Conservation (phyloP, 352 stramenopile species). For the Pythium phragmiticola region DNA sequence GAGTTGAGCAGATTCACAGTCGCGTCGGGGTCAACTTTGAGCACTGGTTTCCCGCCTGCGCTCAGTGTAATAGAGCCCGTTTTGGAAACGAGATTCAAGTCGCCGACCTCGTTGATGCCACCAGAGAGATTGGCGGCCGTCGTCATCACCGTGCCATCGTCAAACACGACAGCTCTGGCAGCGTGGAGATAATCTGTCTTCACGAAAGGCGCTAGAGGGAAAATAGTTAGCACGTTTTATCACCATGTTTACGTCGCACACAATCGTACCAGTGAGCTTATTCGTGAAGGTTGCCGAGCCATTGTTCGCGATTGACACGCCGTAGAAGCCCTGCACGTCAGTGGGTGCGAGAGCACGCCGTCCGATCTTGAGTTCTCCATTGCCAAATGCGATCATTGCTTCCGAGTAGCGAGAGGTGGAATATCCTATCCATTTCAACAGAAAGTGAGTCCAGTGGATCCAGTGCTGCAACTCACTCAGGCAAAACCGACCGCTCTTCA, state of each 20-base stretch:
- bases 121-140: conserved; percentile 74
- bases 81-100: conserved; percentile 74
- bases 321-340: conserved; percentile 65
- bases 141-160: conserved; percentile 78
- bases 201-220: conserved; percentile 48
- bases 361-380: conserved; percentile 61
- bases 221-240: neutral
- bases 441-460: neutral
- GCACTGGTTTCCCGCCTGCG: conserved; percentile 52
- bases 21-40: conserved; percentile 56
- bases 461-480: neutral
- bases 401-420: conserved; percentile 71
- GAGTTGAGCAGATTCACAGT: conserved; percentile 49
- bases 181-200: conserved; percentile 67
- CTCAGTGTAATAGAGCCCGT: conserved; percentile 63
- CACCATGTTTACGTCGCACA: neutral
- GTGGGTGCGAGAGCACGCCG: conserved; percentile 45
- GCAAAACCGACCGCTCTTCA: conserved; percentile 62
- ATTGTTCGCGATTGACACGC: conserved; percentile 65
- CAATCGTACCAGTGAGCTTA: conserved; percentile 45
- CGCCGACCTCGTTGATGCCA: conserved; percentile 70
- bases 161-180: conserved; percentile 61
- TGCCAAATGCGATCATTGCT: conserved; percentile 66
- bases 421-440: conserved; percentile 37
- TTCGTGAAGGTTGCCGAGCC: conserved; percentile 70